A percentile compares a stretch with the other conserved stretches of the same genome.
Conservation (phyloP, 768 basidiomycete genomes). For the Leccinum variicolor region DNA sequence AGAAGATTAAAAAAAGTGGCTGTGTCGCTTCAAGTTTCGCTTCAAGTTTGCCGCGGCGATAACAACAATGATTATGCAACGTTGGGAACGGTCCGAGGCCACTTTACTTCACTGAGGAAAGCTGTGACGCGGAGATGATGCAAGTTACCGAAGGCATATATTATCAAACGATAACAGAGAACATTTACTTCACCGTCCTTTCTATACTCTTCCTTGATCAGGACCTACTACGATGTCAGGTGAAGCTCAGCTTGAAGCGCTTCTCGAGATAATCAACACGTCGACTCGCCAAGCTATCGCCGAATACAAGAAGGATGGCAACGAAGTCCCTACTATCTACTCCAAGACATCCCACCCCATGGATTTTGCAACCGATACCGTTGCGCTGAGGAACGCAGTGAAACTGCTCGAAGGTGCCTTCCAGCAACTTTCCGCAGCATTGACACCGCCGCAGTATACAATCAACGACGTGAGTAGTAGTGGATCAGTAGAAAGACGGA, state of each 20-base stretch:
- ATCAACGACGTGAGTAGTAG: conserved; percentile 20
- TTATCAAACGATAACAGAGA: background rate
- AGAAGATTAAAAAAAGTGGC: no score
- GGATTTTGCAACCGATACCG: conserved; percentile 17
- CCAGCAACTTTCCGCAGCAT: conserved; percentile 23
- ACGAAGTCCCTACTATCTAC: conserved; percentile 23
- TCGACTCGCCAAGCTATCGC: conserved; percentile 25
- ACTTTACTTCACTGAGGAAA: no score
- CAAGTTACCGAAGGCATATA: no score
- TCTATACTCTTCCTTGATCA: background rate
- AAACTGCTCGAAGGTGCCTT: conserved; percentile 26
- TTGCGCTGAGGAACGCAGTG: conserved; percentile 23
- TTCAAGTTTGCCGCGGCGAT: no score
- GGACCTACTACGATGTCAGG: conserved; percentile 10
- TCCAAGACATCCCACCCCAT: conserved; percentile 22
- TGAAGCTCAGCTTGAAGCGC: conserved; percentile 8
- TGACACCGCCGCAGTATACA: conserved; percentile 26
- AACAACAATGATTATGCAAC: no score
- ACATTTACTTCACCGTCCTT: background rate
- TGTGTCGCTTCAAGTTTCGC: no score
- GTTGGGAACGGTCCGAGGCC: no score
- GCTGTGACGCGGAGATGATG: no score
- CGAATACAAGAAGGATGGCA: conserved; percentile 23
- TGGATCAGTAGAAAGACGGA: background rate
- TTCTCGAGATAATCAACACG: conserved; percentile 28